Base-by-base conservation (phyloP, 2,329 filamentous ascomycete genomes). In the Aspergillus sp. region DNA sequence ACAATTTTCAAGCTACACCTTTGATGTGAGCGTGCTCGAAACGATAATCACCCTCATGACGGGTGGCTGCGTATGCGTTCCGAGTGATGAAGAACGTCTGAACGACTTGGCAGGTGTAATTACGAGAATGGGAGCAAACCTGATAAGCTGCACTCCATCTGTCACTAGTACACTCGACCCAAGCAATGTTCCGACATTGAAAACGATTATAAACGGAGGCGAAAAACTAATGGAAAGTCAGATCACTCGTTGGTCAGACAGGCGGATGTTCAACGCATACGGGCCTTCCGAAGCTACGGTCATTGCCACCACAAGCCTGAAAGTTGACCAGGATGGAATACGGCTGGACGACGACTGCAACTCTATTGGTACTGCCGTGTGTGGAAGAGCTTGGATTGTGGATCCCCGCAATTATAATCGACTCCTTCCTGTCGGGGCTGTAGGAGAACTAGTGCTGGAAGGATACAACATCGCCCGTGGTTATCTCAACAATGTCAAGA, bases 61-160 rank as follows among this genome's bases (percentile, higher is more conserved):
- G 25, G 86, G 86, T 19, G 85, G 82, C 0, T 86, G 82, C 54
- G 76, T 88, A 6, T 87, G 85, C 58, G 75, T 87, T 0, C 84
- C 86, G 0, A 79, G 80, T 6, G 73, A 80, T 1, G 68, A 77
- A 5, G 80, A 84, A 55, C 73, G 81, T 15, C 68, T 81, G 35
- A 77, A 80, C 53, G 79, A 85, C 54, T 73, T 87, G 3, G 71
- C 76, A 1, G 79, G 77, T 2, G 79, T 77, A 0, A 82, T 87
- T 31, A 75, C 76, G 6, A 70, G 77, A 0, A 81, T 83, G 76
- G 70, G 79, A 15, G 81, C 80, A 31, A 83, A 78, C 48, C 81
- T 79, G 76, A 80, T 79, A 3, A 80, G 83, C 63, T 78, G 86
- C 62, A 88, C 87, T 0, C 83, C 85, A 2, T 78, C 84, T 0